Conservation (phyloP, 2,329 filamentous ascomycete genomes). For the Fusarium sp. region DNA sequence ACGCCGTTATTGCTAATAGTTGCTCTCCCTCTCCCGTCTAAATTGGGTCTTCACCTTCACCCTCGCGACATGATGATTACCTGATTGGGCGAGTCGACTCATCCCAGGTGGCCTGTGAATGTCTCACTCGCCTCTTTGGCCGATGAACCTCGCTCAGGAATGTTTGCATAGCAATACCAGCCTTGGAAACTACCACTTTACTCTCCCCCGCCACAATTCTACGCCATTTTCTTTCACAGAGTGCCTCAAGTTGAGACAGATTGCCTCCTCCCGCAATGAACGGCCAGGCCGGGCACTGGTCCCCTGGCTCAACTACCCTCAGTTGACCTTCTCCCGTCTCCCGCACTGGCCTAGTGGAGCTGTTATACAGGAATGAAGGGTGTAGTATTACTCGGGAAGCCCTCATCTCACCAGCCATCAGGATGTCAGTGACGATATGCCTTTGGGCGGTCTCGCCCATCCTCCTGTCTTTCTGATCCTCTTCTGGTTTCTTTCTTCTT, state of each 20-base stretch:
- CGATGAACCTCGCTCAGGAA: slow-evolving; percentile 43
- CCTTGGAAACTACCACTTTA: slow-evolving; percentile 22
- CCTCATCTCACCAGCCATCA: slow-evolving; percentile 47
- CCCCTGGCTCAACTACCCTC: slow-evolving; percentile 18
- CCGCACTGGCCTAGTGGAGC: slow-evolving; percentile 41
- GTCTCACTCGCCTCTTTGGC: slow-evolving; percentile 37
- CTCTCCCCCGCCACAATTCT: slow-evolving; percentile 31
- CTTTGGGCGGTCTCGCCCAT: slow-evolving; percentile 26
- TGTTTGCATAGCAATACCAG: slow-evolving; percentile 37
- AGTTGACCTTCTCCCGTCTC: slow-evolving; percentile 27
- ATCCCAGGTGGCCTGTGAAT: slow-evolving; percentile 32
- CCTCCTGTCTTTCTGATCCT: slow-evolving; percentile 23
- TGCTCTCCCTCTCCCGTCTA: slow-evolving; percentile 12
- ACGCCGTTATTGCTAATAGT: slow-evolving; percentile 22
- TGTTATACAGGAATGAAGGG: slow-evolving; percentile 54
- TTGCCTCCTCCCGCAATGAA: slow-evolving; percentile 49
- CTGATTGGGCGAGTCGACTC: neutral
- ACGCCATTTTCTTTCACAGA: slow-evolving; percentile 7
- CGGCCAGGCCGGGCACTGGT: slow-evolving; percentile 17
- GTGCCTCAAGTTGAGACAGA: slow-evolving; percentile 45
- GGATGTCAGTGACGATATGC: slow-evolving; percentile 40
- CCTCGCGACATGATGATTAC: slow-evolving; percentile 12
- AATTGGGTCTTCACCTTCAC: slow-evolving; percentile 4
- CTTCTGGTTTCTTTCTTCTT: slow-evolving; percentile 26
- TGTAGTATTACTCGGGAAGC: slow-evolving; percentile 42